A percentile compares a stretch with the other conserved stretches of the same genome.
These are phyloP conservation scores for Quercus suber DNA, from an alignment of 306 rosid genomes.

Conservation along the genomic window DNA sequence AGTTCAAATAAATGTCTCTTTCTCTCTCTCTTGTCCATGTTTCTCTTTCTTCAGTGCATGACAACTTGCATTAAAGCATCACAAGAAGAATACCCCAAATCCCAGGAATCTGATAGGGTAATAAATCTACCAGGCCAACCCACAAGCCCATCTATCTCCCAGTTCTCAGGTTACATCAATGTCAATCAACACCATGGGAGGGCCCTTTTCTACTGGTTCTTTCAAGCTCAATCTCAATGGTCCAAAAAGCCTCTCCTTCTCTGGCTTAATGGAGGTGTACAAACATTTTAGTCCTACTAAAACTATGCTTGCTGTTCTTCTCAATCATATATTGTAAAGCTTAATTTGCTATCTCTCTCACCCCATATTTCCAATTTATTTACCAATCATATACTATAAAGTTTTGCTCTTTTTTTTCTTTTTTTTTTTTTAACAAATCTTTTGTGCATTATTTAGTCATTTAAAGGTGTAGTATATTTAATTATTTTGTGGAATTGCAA, in stretches of 20 bases:
- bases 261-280: constrained; percentile 60
- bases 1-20: constrained; percentile 15
- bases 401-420: background rate
- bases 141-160: constrained; percentile 41
- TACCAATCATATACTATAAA: background rate
- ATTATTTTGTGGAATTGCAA: constrained; percentile 1
- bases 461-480: background rate
- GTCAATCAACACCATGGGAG: constrained; percentile 51
- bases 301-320: background rate
- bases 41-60: constrained; percentile 4
- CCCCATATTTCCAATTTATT: no score
- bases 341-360: background rate
- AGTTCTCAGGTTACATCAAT: constrained; percentile 51
- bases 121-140: constrained; percentile 49
- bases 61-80: constrained; percentile 27
- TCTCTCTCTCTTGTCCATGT: constrained; percentile 18
- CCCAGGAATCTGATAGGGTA: constrained; percentile 45
- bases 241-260: constrained; percentile 53
- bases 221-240: constrained; percentile 53
- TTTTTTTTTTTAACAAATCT: background rate
- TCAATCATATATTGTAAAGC: background rate
- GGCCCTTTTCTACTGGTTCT: constrained; percentile 63
- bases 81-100: constrained; percentile 21
- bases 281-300: background rate
- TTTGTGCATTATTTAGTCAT: background rate